Percentiles rank a stretch among this genome's conserved stretches.
These are phyloP conservation scores for Exophiala sp. DNA, from an alignment of 2,329 filamentous ascomycete species.

Conservation along the genomic window DNA sequence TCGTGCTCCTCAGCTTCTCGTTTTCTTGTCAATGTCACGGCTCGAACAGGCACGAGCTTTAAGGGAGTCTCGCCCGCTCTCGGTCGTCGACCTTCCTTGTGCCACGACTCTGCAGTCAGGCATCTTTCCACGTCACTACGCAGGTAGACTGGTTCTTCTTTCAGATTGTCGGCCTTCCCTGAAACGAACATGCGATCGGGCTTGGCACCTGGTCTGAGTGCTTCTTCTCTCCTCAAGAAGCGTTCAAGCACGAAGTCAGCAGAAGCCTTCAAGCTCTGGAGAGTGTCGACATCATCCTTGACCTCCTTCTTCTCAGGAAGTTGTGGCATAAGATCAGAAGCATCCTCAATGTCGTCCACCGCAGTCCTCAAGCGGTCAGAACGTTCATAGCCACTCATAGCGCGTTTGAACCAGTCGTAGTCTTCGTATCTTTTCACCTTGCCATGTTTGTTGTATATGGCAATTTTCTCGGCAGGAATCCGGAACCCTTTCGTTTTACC, in stretches of 20 bases:
- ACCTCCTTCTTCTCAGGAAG: conserved; percentile 69
- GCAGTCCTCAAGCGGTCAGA: conserved; percentile 56
- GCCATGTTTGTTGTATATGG: conserved; percentile 71
- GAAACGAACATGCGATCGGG: conserved; percentile 72
- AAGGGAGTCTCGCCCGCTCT: conserved; percentile 67
- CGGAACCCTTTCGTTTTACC: conserved; percentile 86
- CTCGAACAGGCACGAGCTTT: conserved; percentile 85
- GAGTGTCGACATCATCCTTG: conserved; percentile 72
- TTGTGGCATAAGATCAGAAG: conserved; percentile 69
- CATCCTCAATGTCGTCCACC: conserved; percentile 75
- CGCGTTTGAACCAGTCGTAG: conserved; percentile 83
- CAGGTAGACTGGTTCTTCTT: conserved; percentile 75
- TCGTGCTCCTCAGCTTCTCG: conserved; percentile 85
- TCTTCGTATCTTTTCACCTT: conserved; percentile 73
- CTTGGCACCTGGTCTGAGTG: conserved; percentile 64
- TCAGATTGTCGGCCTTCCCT: conserved; percentile 68
- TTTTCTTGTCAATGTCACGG: conserved; percentile 81
- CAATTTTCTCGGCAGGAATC: conserved; percentile 73
- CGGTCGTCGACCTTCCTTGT: conserved; percentile 86
- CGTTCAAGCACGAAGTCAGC: conserved; percentile 80
- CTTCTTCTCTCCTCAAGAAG: conserved; percentile 89
- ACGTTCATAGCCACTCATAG: conserved; percentile 69
- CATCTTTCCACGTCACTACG: conserved; percentile 78
- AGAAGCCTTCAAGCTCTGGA: conserved; percentile 85
- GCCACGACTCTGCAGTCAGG: conserved; percentile 94